These are phyloP conservation scores for Yamadazyma triangularis DNA, from an alignment of 1,139 yeast species.

Conservation along the genomic window DNA sequence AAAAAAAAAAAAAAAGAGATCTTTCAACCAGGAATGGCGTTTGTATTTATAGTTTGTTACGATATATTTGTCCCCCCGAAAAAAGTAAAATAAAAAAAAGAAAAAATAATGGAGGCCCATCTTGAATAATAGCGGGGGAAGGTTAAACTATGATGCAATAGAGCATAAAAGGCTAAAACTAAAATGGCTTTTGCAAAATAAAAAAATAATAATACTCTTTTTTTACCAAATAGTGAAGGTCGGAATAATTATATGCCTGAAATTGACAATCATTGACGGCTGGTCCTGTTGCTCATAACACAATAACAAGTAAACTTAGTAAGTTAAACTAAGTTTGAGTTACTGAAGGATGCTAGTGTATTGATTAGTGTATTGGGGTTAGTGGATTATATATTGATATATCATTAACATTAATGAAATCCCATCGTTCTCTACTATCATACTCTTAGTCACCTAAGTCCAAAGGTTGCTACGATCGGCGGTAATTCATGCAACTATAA, in stretches of 20 bases:
- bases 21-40: not conserved
- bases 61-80: not conserved
- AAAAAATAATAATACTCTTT: not conserved
- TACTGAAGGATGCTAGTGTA: not conserved
- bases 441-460: too few relatives aligned
- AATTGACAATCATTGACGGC: too few relatives aligned
- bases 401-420: too few relatives aligned
- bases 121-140: not conserved
- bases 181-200: constrained; percentile 1
- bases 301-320: too few relatives aligned
- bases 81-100: constrained; percentile 1
- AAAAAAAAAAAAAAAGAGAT: not conserved
- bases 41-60: not conserved
- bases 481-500: too few relatives aligned
- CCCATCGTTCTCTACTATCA: too few relatives aligned
- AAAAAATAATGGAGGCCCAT: not conserved
- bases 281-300: not conserved
- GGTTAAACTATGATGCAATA: constrained; percentile 5
- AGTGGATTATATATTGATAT: not conserved
- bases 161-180: not conserved
- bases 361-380: not conserved
- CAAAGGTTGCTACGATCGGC: too few relatives aligned
- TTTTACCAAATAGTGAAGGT: not conserved
- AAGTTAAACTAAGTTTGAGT: not conserved
- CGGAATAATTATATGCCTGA: not conserved